Percentiles rank a stretch among this genome's conserved stretches.
Evolutionary conservation across 148 eudicot species (phyloP).

Genomic region (Nepenthes gracilis): DNA sequence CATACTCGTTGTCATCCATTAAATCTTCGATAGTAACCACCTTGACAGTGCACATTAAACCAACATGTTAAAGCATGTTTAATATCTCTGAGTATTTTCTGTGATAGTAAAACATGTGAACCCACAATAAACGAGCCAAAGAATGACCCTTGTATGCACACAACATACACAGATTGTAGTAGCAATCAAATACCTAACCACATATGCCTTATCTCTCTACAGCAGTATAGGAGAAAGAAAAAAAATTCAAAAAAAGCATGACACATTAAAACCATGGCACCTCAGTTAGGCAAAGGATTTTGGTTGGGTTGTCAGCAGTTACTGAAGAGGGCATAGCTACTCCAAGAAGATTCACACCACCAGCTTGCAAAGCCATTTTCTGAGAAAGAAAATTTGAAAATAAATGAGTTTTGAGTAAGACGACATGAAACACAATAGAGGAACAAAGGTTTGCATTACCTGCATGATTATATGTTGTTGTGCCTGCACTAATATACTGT

Average conservation of each 20-base stretch:
- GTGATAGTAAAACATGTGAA: neutral
- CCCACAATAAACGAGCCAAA: too few relatives aligned
- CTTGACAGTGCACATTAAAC: slow-evolving; percentile 14
- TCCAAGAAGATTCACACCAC: slow-evolving; percentile 35
- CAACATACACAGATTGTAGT: too few relatives aligned
- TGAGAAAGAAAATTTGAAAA: slow-evolving; percentile 7
- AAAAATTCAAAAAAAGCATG: too few relatives aligned
- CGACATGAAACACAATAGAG: neutral
- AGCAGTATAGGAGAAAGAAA: too few relatives aligned
- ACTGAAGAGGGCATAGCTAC: slow-evolving; percentile 5
- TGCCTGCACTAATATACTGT: slow-evolving; percentile 65
- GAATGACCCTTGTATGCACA: too few relatives aligned
- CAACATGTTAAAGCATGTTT: neutral
- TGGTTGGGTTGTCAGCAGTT: slow-evolving; percentile 50
- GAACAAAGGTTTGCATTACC: slow-evolving; percentile 21
- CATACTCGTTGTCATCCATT: slow-evolving; percentile 72
- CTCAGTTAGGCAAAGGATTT: slow-evolving; percentile 78
- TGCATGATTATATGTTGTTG: slow-evolving; percentile 84
- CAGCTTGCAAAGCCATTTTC: slow-evolving; percentile 57
- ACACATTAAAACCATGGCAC: slow-evolving; percentile 15
- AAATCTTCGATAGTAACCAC: slow-evolving; percentile 63
- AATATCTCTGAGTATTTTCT: neutral
- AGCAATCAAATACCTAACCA: too few relatives aligned
- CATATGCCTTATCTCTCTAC: too few relatives aligned
- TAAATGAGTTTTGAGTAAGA: neutral